Conservation (phyloP, 495 filamentous ascomycete species). For the Aspergillus bridgeri region DNA sequence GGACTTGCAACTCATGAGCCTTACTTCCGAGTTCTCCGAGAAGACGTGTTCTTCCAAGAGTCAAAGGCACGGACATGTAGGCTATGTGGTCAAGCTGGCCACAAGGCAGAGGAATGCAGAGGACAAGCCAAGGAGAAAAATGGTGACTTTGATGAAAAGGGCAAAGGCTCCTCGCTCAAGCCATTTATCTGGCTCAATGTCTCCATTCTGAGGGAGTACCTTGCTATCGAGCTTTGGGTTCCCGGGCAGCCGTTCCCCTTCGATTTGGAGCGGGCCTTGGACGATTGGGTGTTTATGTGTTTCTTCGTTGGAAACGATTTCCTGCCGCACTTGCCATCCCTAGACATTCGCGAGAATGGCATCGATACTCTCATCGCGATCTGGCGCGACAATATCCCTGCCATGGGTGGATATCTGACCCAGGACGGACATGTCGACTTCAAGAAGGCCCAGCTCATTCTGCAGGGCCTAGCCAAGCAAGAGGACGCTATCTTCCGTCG, state of each 20-base stretch:
- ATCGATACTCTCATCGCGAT: conserved; percentile 95
- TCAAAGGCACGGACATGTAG: conserved; percentile 74
- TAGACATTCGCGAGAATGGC: conserved; percentile 95
- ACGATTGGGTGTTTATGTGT: conserved; percentile 99
- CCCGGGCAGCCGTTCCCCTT: conserved; percentile 75
- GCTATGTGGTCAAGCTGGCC: conserved; percentile 86
- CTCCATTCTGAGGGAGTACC: conserved; percentile 84
- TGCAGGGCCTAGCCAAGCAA: conserved; percentile 86
- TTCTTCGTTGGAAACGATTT: conserved; percentile 99
- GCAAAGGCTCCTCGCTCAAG: conserved; percentile 63
- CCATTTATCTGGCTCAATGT: conserved; percentile 99
- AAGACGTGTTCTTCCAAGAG: conserved; percentile 94
- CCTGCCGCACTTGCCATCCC: conserved; percentile 89
- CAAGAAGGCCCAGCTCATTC: conserved; percentile 79
- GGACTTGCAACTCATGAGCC: conserved; percentile 96
- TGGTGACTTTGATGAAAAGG: conserved; percentile 83
- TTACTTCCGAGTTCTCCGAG: conserved; percentile 92
- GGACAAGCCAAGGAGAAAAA: conserved; percentile 80
- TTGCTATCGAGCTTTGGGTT: conserved; percentile 82
- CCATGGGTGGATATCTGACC: conserved; percentile 93
- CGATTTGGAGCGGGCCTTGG: conserved; percentile 91
- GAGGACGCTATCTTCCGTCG: conserved; percentile 92
- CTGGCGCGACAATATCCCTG: conserved; percentile 87
- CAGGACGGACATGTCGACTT: conserved; percentile 91
- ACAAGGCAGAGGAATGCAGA: conserved; percentile 77